A percentile compares a stretch with the other conserved stretches of the same genome.
Evolutionary conservation across 805 yeast species (phyloP).

Genomic region (Metschnikowia amazonensis): DNA sequence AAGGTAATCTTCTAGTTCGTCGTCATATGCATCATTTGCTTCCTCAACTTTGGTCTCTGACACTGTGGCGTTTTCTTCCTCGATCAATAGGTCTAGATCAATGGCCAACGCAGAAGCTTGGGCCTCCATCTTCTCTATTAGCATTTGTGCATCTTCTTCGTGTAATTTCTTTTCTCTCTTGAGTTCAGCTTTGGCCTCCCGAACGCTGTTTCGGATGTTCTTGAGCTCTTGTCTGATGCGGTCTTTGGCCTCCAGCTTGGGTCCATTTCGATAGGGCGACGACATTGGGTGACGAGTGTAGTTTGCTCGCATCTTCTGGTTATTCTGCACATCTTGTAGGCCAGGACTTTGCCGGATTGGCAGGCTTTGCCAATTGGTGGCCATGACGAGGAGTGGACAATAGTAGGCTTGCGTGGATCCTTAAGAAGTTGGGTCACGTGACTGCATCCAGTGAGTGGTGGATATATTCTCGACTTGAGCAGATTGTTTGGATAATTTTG

Average conservation of each 20-base stretch:
- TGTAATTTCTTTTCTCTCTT: conserved; percentile 14
- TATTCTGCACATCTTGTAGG: conserved; percentile 9
- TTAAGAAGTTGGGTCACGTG: neutral
- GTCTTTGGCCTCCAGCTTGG: neutral
- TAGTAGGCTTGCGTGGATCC: neutral
- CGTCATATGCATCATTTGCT: conserved; percentile 5
- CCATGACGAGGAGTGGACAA: neutral
- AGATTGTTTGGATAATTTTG: too few species aligned
- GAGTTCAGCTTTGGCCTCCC: conserved; percentile 11
- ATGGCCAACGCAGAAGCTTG: conserved; percentile 13
- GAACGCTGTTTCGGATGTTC: conserved; percentile 10
- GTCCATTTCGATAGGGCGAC: conserved; percentile 11
- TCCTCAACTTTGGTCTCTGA: neutral
- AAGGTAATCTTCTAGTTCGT: conserved; percentile 16
- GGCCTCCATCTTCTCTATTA: conserved; percentile 7
- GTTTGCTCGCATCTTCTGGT: conserved; percentile 13
- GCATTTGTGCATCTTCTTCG: conserved; percentile 7
- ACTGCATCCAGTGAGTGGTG: too few species aligned
- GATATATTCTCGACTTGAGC: too few species aligned
- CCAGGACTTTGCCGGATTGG: conserved; percentile 10
- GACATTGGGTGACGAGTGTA: conserved; percentile 17
- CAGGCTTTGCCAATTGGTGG: conserved; percentile 14
- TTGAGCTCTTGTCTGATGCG: conserved; percentile 9
- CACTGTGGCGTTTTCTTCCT: conserved; percentile 7
- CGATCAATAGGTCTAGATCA: conserved; percentile 11